Base-by-base conservation (phyloP, 768 basidiomycete genomes). In the Calvatia gigantea region DNA sequence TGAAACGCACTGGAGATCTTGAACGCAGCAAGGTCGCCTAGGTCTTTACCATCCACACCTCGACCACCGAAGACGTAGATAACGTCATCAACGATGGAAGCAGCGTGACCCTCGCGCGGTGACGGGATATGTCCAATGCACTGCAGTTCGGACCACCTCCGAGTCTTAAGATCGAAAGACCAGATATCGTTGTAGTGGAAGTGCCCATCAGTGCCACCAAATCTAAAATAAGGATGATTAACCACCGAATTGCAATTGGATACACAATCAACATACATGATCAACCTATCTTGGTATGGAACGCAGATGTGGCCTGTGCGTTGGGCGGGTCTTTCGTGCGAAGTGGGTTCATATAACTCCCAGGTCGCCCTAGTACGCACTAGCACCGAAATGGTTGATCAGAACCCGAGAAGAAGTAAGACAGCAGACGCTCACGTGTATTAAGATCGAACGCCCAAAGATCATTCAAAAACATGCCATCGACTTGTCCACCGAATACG, bases 131-230 rank as follows among this genome's bases (percentile, higher is more conserved):
- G 98, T 1, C 97, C 97, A 56, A 97, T 98, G 70, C 95, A 98
- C 17, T 88, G 84, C 35, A 99, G 75, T 67, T 99, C 97, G 3
- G 88, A 80, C 97, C 97, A 99, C 42, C 71, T 82, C 51, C 81
- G 79, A 0, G 91, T 88, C 35, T 76, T 78, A 48, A 94, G 74
- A 68, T 96, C 93, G 70, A 91, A 98, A 1, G 86, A 79, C 97
- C 97, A 99, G 6, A 94, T 98, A 67, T 99, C 97, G 69, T 98
- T 99, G 74, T 99, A 99, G 67, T 98, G 97, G 71, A 89, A 98
- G 67, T 88, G 85, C n/a, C 95, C 95, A 66, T 99, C 97, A 11
- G 97, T 99, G 44, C 97, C 97, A 29, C 97, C 97, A 62, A 99
- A 98, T 47, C 91, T 95, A 59, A 59, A 54, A 49, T 15, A 63